Percentiles rank a stretch among this genome's conserved stretches.
phyloP scores from a whole-genome alignment of 176 grass and related monocot genomes.

The Oryza brachyantha region DNA sequence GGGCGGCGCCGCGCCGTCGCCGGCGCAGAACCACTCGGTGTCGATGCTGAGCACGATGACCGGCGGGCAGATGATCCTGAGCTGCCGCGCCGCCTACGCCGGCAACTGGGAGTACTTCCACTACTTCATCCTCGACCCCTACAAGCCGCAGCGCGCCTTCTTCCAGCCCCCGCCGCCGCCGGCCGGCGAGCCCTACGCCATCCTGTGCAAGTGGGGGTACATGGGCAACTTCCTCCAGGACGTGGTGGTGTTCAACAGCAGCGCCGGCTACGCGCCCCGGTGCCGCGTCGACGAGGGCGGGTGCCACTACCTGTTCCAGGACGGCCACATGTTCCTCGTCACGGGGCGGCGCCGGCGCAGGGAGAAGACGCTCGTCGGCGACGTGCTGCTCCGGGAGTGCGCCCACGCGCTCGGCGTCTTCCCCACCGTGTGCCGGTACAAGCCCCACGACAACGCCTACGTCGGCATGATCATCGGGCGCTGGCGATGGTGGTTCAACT shows the following conservation, averaged over 20 bases:
- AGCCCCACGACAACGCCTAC: conserved; percentile 20
- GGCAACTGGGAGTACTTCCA: conserved; percentile 58
- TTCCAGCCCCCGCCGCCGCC: conserved; percentile 35
- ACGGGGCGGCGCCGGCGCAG: conserved; percentile 18
- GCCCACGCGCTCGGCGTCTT: conserved; percentile 23
- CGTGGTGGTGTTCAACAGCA: conserved; percentile 50
- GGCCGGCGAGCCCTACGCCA: conserved; percentile 23
- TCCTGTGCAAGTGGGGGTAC: conserved; percentile 62
- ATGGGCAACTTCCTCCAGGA: conserved; percentile 61
- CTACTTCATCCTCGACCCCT: conserved; percentile 61
- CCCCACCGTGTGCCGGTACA: conserved; percentile 35
- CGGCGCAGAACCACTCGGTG: conserved; percentile 44
- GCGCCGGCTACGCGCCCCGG: background rate
- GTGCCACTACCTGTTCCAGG: conserved; percentile 48
- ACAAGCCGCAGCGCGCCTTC: conserved; percentile 49
- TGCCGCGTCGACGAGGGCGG: conserved; percentile 42
- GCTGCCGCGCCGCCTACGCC: conserved; percentile 44
- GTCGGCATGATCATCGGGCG: conserved; percentile 53
- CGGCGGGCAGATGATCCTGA: conserved; percentile 58
- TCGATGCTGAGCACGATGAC: conserved; percentile 60
- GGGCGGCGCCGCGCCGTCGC: background rate
- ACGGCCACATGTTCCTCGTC: conserved; percentile 43
- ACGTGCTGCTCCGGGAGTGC: conserved; percentile 49
- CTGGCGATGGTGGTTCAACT: conserved; percentile 53
- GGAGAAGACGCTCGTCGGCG: conserved; percentile 46